Percentiles rank a stretch among this genome's conserved stretches.
phyloP scores from a whole-genome alignment of 495 filamentous ascomycete genomes.

The Aspergillus indologenus region DNA sequence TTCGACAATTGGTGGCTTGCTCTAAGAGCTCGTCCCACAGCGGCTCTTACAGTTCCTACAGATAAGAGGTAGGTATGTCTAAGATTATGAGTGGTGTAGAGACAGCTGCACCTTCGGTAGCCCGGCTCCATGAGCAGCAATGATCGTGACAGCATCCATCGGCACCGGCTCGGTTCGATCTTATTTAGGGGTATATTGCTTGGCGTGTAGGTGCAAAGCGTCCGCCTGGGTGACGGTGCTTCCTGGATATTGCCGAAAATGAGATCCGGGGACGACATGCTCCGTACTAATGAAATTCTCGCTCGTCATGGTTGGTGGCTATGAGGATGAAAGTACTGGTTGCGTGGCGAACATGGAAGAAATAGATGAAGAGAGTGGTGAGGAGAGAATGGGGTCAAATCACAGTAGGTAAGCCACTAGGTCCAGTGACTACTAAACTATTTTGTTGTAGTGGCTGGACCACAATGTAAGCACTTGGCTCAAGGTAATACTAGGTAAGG shows the following conservation, averaged over 20 bases:
- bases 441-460: no score
- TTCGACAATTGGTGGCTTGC: background rate
- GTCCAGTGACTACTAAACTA: no score
- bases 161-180: background rate
- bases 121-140: background rate
- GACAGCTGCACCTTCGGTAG: background rate
- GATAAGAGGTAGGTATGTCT: no score
- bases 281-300: background rate
- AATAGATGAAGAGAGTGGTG: no score
- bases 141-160: background rate
- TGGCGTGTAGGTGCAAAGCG: background rate
- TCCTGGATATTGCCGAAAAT: background rate
- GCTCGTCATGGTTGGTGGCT: background rate
- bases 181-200: slow-evolving; percentile 2
- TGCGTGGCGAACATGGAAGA: no score
- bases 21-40: slow-evolving; percentile 1
- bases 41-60: background rate
- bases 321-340: no score
- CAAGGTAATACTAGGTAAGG: no score
- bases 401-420: no score
- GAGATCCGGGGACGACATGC: background rate
- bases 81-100: no score
- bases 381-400: no score
- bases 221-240: slow-evolving; percentile 1
- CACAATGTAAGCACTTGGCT: no score